Base-by-base conservation (phyloP, 2,329 filamentous ascomycete genomes). In the Tolypocladium guangdongense region DNA sequence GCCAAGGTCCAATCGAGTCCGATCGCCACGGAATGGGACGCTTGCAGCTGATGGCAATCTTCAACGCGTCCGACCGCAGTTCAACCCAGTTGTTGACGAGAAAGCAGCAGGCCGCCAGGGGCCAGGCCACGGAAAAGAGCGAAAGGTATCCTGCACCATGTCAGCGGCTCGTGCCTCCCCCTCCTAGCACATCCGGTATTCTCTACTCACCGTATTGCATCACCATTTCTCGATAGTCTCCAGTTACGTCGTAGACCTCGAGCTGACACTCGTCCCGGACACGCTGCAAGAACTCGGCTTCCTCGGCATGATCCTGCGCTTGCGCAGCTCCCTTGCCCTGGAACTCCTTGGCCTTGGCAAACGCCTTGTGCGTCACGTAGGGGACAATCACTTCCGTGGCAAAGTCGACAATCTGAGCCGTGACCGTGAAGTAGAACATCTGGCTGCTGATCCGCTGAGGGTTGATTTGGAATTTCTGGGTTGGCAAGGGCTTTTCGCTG, bases 31-130 rank as follows among this genome's bases (percentile, higher is more conserved):
- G 93, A 38, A 88, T 89, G 0, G 93, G 93, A 4, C 93, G 84
- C 63, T 92, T 87, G 76, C 89, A 91, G 68, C 91, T 87, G 49
- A 90, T 78, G 53, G 90, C 90, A 62, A 97, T 95, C 69, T 99
- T 99, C 72, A 96, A 80, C 2, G 92, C 91, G 65, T 99, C 93
- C 0, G 89, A 89, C 43, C 93, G 87, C 39, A 97, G 80, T 67
- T 97, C 93, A 54, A 99, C 74, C 90, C 92, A 97, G 72, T 97
- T 95, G 73, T 97, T 97, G 69, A 93, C 74, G 14, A 97, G 74
- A 73, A 97, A 97, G 1, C 87, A 92, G 54, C 90, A 78, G 2
- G 87, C 86, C 0, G 92, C 91, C n/a, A 97, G 75, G 0, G 93
- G 93, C 93, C 93, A 99, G 52, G 96, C 84, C 2, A 93, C 88